Percentiles rank a stretch among this genome's conserved stretches.
Evolutionary conservation across 2,329 filamentous ascomycete species (phyloP).

Genomic region (Chaetomiaceae sp.): DNA sequence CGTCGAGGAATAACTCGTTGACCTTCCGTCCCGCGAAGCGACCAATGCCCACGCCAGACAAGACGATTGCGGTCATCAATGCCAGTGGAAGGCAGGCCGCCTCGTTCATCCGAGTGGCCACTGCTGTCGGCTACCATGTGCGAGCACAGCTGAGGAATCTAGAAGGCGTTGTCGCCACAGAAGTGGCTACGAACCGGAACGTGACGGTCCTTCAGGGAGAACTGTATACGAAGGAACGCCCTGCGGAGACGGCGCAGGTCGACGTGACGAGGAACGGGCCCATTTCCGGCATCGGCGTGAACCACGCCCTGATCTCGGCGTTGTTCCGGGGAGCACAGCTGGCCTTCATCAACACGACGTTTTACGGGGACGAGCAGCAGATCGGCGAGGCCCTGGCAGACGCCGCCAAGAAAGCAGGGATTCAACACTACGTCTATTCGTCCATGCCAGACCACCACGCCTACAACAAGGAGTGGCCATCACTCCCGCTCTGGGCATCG

Average conservation of each 20-base stretch:
- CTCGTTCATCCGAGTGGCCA: conserved; percentile 89
- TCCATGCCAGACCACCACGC: conserved; percentile 93
- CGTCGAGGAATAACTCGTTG: conserved; percentile 56
- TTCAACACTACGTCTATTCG: conserved; percentile 92
- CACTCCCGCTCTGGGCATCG: conserved; percentile 82
- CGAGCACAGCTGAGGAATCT: conserved; percentile 85
- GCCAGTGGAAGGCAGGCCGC: conserved; percentile 93
- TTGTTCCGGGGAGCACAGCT: conserved; percentile 81
- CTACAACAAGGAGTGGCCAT: conserved; percentile 72
- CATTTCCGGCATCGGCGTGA: conserved; percentile 63
- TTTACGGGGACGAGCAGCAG: conserved; percentile 88
- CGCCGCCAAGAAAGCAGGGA: conserved; percentile 75
- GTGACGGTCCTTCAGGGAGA: conserved; percentile 62
- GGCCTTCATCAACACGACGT: conserved; percentile 97
- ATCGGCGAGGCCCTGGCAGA: conserved; percentile 87
- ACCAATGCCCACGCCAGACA: conserved; percentile 57
- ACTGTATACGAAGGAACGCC: conserved; percentile 54
- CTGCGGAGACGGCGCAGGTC: conserved; percentile 44
- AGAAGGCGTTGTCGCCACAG: conserved; percentile 81
- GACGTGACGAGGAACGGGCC: conserved; percentile 66
- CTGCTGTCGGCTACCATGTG: conserved; percentile 88
- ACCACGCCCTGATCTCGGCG: conserved; percentile 65
- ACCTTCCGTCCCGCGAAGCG: conserved; percentile 59
- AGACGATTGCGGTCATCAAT: conserved; percentile 92
- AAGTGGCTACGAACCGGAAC: conserved; percentile 77